Conservation (phyloP, 2,329 filamentous ascomycete species). For the Zelopaecilomyces penicillatus region DNA sequence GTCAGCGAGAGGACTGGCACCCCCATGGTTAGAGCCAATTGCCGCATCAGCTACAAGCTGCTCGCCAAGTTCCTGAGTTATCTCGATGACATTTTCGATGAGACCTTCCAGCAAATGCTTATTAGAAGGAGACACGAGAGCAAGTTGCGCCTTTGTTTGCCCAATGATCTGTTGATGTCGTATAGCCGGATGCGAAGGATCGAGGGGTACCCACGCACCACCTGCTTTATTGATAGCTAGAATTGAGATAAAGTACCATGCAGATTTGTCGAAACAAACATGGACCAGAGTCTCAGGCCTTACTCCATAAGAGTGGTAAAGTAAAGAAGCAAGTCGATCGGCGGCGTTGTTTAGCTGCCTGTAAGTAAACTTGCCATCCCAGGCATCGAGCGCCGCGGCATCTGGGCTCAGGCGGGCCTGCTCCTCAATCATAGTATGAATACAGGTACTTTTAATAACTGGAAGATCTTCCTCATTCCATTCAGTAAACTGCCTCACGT, state of each 20-base stretch:
- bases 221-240: constrained; percentile 7
- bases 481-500: neutral
- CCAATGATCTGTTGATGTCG: constrained; percentile 3
- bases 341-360: constrained; percentile 20
- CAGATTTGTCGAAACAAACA: constrained; percentile 29
- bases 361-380: constrained; percentile 37
- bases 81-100: constrained; percentile 5
- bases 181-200: constrained; percentile 2
- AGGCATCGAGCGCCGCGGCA: constrained; percentile 32
- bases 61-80: neutral
- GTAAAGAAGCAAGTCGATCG: constrained; percentile 4
- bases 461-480: constrained; percentile 18
- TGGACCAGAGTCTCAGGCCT: constrained; percentile 15
- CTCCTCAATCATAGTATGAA: constrained; percentile 33
- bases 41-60: neutral
- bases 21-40: neutral
- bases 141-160: constrained; percentile 1
- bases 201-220: constrained; percentile 11
- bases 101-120: constrained; percentile 13
- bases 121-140: constrained; percentile 8
- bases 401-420: constrained; percentile 23
- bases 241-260: constrained; percentile 13
- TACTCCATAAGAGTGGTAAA: constrained; percentile 5
- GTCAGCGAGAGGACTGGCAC: neutral
- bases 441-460: constrained; percentile 16